Conservation (phyloP, 2,329 filamentous ascomycete species). For the Fusarium tanahbumbuense region DNA sequence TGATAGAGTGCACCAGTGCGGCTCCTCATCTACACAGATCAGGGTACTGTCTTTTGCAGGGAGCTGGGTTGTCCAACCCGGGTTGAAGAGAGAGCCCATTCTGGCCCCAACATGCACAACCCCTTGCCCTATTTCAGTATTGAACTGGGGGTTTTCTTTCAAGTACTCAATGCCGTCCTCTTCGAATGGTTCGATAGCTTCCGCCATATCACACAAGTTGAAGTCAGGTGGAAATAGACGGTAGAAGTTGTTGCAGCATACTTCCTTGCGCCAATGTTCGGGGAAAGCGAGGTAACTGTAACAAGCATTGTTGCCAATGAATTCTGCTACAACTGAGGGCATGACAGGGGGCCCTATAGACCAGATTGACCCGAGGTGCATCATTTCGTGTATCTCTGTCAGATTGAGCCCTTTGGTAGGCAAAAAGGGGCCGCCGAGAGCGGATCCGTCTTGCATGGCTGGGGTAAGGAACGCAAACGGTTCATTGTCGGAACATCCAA, state of each 20-base stretch:
- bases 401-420: background rate
- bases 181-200: fast-evolving
- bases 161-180: background rate
- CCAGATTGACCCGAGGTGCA: background rate
- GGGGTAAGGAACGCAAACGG: constrained; percentile 1
- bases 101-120: background rate
- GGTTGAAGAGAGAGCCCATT: background rate
- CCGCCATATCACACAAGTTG: background rate
- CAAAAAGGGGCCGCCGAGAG: background rate
- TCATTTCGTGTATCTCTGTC: background rate
- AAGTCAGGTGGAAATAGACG: background rate
- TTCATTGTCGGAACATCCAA: background rate
- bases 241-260: background rate
- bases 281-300: background rate
- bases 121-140: background rate
- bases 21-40: background rate
- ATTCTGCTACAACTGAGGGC: fast-evolving
- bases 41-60: background rate
- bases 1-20: background rate
- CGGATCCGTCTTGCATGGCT: constrained; percentile 5
- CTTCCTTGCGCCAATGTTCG: background rate
- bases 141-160: fast-evolving
- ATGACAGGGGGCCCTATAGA: background rate
- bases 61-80: background rate
- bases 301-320: background rate